Evolutionary conservation across 331 rosid genomes (phyloP).

Genomic region (Phaseolus coccineus): DNA sequence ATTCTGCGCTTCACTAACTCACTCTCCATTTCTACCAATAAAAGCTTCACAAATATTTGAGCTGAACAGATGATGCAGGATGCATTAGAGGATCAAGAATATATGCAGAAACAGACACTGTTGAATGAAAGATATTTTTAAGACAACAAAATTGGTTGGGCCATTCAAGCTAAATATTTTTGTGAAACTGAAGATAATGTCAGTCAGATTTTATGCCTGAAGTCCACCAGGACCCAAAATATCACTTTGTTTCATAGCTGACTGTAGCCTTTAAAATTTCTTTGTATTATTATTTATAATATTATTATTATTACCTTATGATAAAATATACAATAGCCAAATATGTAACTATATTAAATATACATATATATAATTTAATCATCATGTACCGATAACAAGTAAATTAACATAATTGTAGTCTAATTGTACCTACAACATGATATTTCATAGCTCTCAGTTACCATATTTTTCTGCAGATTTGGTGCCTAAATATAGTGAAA

Average conservation of each 20-base stretch:
- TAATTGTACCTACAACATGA: not conserved
- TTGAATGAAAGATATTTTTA: constrained; percentile 35
- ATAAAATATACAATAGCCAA: too few species aligned
- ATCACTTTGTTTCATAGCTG: not conserved
- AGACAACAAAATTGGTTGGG: constrained; percentile 26
- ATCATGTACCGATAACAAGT: too few species aligned
- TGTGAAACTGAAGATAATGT: not conserved
- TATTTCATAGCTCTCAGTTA: not conserved
- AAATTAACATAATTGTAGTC: too few species aligned
- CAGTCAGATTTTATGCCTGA: not conserved
- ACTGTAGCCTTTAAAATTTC: too few species aligned
- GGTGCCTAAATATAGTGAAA: not conserved
- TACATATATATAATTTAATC: too few species aligned
- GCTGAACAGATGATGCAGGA: constrained; percentile 37
- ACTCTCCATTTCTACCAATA: constrained; percentile 51
- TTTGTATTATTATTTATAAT: too few species aligned
- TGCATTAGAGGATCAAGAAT: not conserved
- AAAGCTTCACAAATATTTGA: not conserved
- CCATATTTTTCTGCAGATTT: constrained; percentile 1
- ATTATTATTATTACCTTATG: too few species aligned
- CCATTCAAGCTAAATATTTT: constrained; percentile 46
- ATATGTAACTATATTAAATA: too few species aligned
- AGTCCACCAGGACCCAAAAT: not conserved
- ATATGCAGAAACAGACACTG: constrained; percentile 8
- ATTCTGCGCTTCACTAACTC: constrained; percentile 74